Percentiles rank a stretch among this genome's conserved stretches.
Conservation (phyloP, 2,329 filamentous ascomycete species). For the Stemphylium beticola region DNA sequence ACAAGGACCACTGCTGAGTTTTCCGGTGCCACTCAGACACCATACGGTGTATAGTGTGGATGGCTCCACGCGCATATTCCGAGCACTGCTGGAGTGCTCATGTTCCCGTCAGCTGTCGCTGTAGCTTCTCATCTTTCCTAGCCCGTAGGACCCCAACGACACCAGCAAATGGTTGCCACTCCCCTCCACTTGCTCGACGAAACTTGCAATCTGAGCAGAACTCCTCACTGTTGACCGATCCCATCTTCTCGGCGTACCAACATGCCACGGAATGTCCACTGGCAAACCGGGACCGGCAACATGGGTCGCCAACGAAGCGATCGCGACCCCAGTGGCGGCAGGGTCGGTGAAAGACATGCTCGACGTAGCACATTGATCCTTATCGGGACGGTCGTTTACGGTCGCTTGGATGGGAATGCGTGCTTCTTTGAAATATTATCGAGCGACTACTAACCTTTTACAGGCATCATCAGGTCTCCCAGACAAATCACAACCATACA, state of each 20-base stretch:
- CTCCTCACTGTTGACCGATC: constrained; percentile 29
- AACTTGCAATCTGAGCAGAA: constrained; percentile 28
- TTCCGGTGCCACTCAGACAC: neutral
- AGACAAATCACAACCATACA: constrained; percentile 4
- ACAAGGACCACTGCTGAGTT: too few species aligned
- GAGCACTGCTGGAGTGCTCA: too few species aligned
- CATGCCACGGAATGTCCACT: constrained; percentile 29
- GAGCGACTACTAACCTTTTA: constrained; percentile 1
- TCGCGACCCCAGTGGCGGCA: constrained; percentile 43
- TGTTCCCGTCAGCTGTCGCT: neutral
- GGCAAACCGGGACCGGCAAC: constrained; percentile 35
- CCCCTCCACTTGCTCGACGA: constrained; percentile 15
- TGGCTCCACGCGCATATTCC: neutral
- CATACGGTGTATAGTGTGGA: neutral
- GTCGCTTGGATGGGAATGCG: neutral
- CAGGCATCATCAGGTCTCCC: neutral
- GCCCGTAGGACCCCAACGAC: constrained; percentile 10
- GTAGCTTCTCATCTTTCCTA: neutral
- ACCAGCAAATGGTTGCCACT: constrained; percentile 29
- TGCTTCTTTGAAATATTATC: neutral
- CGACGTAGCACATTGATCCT: constrained; percentile 40
- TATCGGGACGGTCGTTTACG: neutral
- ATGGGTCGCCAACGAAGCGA: constrained; percentile 36
- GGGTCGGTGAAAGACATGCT: constrained; percentile 38
- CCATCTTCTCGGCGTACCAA: constrained; percentile 31